Percentiles rank a stretch among this genome's conserved stretches.
Conservation (phyloP, 768 basidiomycete genomes). For the Lepiota brunneoincarnata region DNA sequence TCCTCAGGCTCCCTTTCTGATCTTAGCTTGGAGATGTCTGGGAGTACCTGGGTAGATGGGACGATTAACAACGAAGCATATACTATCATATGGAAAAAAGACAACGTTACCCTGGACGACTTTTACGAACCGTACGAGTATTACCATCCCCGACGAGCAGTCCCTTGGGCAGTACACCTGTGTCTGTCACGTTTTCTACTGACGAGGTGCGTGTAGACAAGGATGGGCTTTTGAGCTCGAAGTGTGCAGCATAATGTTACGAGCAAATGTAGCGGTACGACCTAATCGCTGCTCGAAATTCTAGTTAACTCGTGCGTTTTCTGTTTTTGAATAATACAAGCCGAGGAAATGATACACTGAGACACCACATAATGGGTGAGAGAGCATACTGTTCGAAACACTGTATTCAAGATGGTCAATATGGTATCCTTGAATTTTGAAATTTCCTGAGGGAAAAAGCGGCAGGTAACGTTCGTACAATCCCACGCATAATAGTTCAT, state of each 20-base stretch:
- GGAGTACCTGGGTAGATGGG: constrained; percentile 8
- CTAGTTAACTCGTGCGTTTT: too few relatives aligned
- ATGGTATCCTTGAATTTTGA: background rate
- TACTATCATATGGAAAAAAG: constrained; percentile 52
- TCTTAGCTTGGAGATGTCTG: too few relatives aligned
- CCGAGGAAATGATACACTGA: too few relatives aligned
- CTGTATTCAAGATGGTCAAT: background rate
- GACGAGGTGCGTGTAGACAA: constrained; percentile 53
- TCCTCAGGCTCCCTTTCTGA: background rate
- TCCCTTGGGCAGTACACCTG: constrained; percentile 40
- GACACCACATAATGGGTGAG: background rate
- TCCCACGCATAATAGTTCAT: too few relatives aligned
- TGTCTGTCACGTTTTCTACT: constrained; percentile 50
- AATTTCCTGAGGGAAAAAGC: too few relatives aligned
- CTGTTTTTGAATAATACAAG: too few relatives aligned
- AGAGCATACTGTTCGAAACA: background rate
- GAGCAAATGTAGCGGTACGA: background rate
- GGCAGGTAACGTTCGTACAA: background rate
- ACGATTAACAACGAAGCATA: constrained; percentile 37
- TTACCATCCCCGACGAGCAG: constrained; percentile 35
- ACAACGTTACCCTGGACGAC: constrained; percentile 39
- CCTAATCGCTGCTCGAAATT: background rate
- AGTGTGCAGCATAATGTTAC: constrained; percentile 21
- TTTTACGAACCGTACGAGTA: constrained; percentile 50
- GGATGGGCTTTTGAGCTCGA: constrained; percentile 23